Conservation (phyloP, 805 yeast genomes). For the Ogataea corticis region DNA sequence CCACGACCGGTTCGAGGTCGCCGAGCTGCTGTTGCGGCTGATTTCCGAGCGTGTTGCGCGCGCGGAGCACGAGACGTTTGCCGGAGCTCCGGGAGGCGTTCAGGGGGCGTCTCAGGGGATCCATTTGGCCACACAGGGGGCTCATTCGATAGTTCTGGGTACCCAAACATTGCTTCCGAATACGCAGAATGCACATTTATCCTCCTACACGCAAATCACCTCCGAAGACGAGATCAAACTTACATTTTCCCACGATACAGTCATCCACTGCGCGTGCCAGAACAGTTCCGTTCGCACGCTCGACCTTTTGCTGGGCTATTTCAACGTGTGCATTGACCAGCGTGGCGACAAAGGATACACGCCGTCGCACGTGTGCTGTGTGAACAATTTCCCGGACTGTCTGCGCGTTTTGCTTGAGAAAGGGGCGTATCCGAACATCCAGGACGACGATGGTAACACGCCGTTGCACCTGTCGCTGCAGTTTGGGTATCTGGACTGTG, state of each 20-base stretch:
- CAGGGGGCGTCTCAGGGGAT: too few relatives aligned
- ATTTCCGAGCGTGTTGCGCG: constrained; percentile 13
- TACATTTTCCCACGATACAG: constrained; percentile 59
- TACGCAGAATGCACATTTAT: too few relatives aligned
- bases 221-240: constrained; percentile 37
- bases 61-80: too few relatives aligned
- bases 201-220: constrained; percentile 31
- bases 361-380: constrained; percentile 70
- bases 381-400: constrained; percentile 60
- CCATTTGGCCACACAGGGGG: too few relatives aligned
- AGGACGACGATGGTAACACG: constrained; percentile 75
- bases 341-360: constrained; percentile 51
- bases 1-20: constrained; percentile 65
- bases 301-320: constrained; percentile 70
- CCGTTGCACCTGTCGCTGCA: constrained; percentile 84
- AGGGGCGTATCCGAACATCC: constrained; percentile 74
- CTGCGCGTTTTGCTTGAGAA: constrained; percentile 63
- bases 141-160: too few relatives aligned
- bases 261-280: constrained; percentile 68
- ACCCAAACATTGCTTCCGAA: too few relatives aligned
- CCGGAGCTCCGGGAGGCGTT: too few relatives aligned
- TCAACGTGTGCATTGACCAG: constrained; percentile 47
- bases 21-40: constrained; percentile 27
- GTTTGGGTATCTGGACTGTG: constrained; percentile 59
- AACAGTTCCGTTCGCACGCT: constrained; percentile 61